Base-by-base conservation (phyloP, 208 protist genomes). In the Trypanosoma rangeli region DNA sequence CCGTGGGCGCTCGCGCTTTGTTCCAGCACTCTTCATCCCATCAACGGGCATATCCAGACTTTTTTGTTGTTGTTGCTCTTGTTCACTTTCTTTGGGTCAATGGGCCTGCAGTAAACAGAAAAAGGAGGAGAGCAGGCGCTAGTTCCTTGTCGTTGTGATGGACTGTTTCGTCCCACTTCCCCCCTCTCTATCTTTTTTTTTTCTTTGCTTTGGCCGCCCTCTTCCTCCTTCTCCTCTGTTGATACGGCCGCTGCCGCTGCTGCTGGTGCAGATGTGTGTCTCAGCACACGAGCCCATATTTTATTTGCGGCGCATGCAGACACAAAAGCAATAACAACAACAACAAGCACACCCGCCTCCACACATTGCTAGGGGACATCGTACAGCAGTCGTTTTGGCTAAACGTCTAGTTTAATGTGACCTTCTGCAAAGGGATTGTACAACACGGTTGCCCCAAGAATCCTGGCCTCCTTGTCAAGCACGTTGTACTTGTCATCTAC, bases 361-460 rank as follows among this genome's bases (percentile, higher is more conserved):
- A 2, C 33, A 2, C 33, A 7, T 37, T 37, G 33, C 33, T 7
- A 7, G 7, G 33, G 33, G 33, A 7, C 33, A 37, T 9, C 33
- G 33, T 7, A 2, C 33, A 37, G 33, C 33, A 37, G 33, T 37
- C 33, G 33, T 28, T 53, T 53, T 18, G n/a, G 22, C 49, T 53
- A 74, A 24, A 68, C 54, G 16, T 73, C 60, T 35, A 83, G 68
- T 52, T 66, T 67, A 39, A 79, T 72, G 31, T 70, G 64, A 1
- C 86, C 85, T 52, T 94, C 86, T 0, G 90, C 85, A 77, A 95
- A 95, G 1, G 90, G 90, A 68, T 95, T 95, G 66, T 90, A 93
- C 60, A 94, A 57, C 46, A 95, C 80, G 8, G 84, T 90, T 15
- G 76, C 58, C 28, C 60, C 63, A 20, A 66, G 65, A 60, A 95